Evolutionary conservation across 169 alveolate genomes (phyloP).

Genomic region (Babesia sp.): DNA sequence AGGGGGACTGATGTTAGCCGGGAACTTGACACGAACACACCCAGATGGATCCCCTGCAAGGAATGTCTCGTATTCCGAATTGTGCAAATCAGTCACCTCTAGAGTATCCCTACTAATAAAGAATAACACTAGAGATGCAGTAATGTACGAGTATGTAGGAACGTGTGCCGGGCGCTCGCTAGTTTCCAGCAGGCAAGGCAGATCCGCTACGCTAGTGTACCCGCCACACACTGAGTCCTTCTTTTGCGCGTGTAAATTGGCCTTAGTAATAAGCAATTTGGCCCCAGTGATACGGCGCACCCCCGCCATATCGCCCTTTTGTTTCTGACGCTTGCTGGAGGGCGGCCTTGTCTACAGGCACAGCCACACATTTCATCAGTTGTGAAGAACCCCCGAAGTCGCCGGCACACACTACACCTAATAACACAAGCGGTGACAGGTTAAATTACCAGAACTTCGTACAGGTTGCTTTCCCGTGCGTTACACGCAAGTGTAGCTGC

Average conservation of each 20-base stretch:
- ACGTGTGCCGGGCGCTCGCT: not conserved
- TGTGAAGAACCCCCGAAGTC: not conserved
- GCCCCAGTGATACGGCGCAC: slow-evolving; percentile 16
- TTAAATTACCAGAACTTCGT: no score
- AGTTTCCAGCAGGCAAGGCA: slow-evolving; percentile 22
- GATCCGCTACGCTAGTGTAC: slow-evolving; percentile 49
- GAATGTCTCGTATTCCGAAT: not conserved
- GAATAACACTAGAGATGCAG: slow-evolving; percentile 13
- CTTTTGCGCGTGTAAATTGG: not conserved
- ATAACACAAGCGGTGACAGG: no score
- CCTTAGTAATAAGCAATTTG: slow-evolving; percentile 27
- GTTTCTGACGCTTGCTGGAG: not conserved
- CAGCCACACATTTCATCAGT: not conserved
- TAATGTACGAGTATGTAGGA: slow-evolving; percentile 6
- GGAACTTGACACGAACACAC: slow-evolving; percentile 13
- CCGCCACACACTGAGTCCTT: slow-evolving; percentile 11
- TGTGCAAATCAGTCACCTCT: not conserved
- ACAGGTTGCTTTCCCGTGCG: no score
- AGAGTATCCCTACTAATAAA: slow-evolving; percentile 7
- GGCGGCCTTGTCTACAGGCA: not conserved
- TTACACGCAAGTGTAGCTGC: no score
- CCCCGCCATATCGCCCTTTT: not conserved
- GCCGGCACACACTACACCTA: not conserved
- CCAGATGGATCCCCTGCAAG: slow-evolving; percentile 69
- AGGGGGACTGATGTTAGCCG: not conserved